A percentile compares a stretch with the other conserved stretches of the same genome.
Conservation (phyloP, 2,329 filamentous ascomycete species). For the Alternaria infectoria region DNA sequence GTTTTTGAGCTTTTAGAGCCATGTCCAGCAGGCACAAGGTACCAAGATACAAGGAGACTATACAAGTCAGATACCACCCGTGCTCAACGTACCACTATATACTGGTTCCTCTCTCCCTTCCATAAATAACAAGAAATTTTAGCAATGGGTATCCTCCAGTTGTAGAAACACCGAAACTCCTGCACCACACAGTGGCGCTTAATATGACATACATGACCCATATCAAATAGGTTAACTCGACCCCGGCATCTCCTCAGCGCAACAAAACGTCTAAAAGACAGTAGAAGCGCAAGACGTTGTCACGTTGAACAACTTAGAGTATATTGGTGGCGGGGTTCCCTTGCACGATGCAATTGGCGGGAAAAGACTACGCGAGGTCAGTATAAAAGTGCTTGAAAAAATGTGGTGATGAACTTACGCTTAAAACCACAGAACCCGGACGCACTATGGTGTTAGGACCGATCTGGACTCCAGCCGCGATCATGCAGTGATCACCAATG, state of each 20-base stretch:
- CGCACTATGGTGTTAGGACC: conserved; percentile 61
- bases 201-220: conserved; percentile 10
- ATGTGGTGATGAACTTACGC: conserved; percentile 49
- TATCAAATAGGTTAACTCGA: not conserved
- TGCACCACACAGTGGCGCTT: conserved; percentile 13
- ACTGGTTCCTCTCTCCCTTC: not conserved
- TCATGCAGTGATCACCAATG: conserved; percentile 68
- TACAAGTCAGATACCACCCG: conserved; percentile 18
- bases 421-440: conserved; percentile 62
- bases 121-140: conserved; percentile 4
- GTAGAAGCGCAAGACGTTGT: not conserved
- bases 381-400: not conserved
- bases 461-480: conserved; percentile 63
- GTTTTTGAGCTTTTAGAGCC: conserved; percentile 4
- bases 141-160: conserved; percentile 27
- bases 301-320: conserved; percentile 27
- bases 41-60: conserved; percentile 13
- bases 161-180: conserved; percentile 18
- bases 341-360: conserved; percentile 53
- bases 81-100: conserved; percentile 3
- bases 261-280: not conserved
- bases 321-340: conserved; percentile 53
- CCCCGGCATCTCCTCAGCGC: not conserved
- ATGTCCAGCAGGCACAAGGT: conserved; percentile 12
- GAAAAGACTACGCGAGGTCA: conserved; percentile 51